A percentile compares a stretch with the other conserved stretches of the same genome.
phyloP scores from a whole-genome alignment of 2,329 filamentous ascomycete genomes.

The Claviceps arundinis region DNA sequence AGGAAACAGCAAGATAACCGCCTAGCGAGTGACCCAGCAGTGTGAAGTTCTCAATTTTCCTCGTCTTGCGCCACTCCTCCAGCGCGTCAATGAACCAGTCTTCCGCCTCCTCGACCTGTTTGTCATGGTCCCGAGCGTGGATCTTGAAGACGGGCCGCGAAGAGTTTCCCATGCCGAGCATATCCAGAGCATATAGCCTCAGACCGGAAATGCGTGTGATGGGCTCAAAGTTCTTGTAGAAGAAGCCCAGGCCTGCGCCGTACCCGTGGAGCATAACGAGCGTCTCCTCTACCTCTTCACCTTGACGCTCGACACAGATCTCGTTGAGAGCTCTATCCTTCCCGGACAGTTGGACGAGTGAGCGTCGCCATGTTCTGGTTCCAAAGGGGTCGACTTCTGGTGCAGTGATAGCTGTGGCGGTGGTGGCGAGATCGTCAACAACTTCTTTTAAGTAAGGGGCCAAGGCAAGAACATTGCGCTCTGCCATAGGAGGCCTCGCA shows the following conservation, averaged over 20 bases:
- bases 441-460: conserved; percentile 73
- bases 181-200: conserved; percentile 86
- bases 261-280: conserved; percentile 96
- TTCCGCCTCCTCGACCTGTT: conserved; percentile 79
- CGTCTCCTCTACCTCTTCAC: conserved; percentile 68
- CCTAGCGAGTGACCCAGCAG: conserved; percentile 86
- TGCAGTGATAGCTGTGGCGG: conserved; percentile 15
- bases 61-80: conserved; percentile 85
- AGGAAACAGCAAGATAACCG: conserved; percentile 88
- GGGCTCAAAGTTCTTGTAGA: conserved; percentile 95
- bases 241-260: conserved; percentile 89
- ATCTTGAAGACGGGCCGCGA: conserved; percentile 74
- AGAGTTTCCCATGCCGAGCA: conserved; percentile 89
- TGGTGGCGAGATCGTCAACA: conserved; percentile 47
- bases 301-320: conserved; percentile 75
- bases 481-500: conserved; percentile 68
- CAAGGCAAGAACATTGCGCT: conserved; percentile 76
- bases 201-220: conserved; percentile 67
- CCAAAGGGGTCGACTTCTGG: conserved; percentile 61
- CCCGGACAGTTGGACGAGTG: conserved; percentile 71
- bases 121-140: conserved; percentile 64
- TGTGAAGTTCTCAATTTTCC: conserved; percentile 86
- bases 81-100: conserved; percentile 92
- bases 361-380: conserved; percentile 71
- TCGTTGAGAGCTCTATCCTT: conserved; percentile 85